Evolutionary conservation across 495 filamentous ascomycete species (phyloP).

Genomic region (Penicillium soppii): DNA sequence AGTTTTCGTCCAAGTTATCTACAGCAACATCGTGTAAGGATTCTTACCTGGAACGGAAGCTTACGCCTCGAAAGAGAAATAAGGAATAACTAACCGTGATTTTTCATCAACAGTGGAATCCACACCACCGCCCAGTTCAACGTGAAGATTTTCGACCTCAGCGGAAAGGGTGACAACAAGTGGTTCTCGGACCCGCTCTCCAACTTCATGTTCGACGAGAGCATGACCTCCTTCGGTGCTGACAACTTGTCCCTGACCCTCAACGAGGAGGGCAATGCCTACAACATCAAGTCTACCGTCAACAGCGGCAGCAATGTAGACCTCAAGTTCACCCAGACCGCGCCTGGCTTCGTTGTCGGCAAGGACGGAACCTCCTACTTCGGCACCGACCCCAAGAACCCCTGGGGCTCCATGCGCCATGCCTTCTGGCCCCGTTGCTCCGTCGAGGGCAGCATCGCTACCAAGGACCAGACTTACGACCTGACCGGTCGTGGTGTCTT

Average conservation of each 20-base stretch:
- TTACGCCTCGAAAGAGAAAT: background rate
- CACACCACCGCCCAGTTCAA: constrained; percentile 90
- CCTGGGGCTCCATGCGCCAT: constrained; percentile 92
- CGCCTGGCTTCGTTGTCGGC: constrained; percentile 84
- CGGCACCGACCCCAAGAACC: constrained; percentile 78
- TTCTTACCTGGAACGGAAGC: background rate
- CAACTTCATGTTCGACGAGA: constrained; percentile 80
- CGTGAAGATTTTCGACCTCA: constrained; percentile 81
- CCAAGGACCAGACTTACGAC: constrained; percentile 78
- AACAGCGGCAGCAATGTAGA: constrained; percentile 79
- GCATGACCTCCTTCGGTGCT: constrained; percentile 78
- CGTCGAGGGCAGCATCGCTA: constrained; percentile 80
- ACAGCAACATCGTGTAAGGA: constrained; percentile 93
- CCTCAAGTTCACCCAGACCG: constrained; percentile 68
- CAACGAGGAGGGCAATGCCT: constrained; percentile 76
- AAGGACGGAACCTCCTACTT: constrained; percentile 82
- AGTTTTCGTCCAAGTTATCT: constrained; percentile 86
- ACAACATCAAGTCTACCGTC: constrained; percentile 80
- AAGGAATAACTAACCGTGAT: background rate
- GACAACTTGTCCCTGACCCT: constrained; percentile 79
- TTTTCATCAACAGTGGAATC: constrained; percentile 63
- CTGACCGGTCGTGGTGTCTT: constrained; percentile 77
- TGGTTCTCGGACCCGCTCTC: constrained; percentile 78
- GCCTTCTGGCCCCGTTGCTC: constrained; percentile 87
- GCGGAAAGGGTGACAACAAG: constrained; percentile 62